These are phyloP conservation scores for Ophiostoma sp. DNA, from an alignment of 2,329 filamentous ascomycete species.

Conservation along the genomic window DNA sequence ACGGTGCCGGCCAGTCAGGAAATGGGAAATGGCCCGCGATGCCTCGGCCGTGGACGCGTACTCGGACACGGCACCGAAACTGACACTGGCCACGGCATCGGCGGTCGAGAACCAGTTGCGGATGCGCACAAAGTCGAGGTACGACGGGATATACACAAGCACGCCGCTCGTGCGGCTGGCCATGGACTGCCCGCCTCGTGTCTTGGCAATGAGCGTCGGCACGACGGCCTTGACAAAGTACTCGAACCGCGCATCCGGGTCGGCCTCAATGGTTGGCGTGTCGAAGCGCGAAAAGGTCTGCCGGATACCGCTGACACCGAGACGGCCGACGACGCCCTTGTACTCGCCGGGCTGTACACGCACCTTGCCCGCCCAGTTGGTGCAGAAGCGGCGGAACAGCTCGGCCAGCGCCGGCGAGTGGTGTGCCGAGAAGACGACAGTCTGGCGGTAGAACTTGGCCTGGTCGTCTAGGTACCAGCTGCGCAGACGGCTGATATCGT, in stretches of 20 bases:
- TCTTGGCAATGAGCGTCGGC: constrained; percentile 64
- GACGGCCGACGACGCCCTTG: constrained; percentile 65
- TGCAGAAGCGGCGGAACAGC: constrained; percentile 68
- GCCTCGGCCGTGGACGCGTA: constrained; percentile 76
- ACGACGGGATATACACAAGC: constrained; percentile 84
- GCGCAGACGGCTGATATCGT: constrained; percentile 86
- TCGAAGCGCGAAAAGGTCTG: constrained; percentile 91
- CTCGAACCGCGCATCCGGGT: constrained; percentile 84
- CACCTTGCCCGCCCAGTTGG: constrained; percentile 73
- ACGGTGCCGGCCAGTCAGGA: constrained; percentile 73
- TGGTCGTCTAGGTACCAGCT: constrained; percentile 90
- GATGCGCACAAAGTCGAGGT: constrained; percentile 90
- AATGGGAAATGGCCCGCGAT: constrained; percentile 79
- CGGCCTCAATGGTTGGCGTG: constrained; percentile 60
- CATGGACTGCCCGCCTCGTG: constrained; percentile 43
- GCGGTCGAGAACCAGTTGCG: constrained; percentile 86
- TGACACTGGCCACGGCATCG: constrained; percentile 46
- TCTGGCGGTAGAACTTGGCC: constrained; percentile 76
- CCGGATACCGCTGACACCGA: constrained; percentile 61
- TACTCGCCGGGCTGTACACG: constrained; percentile 64
- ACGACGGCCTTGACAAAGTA: constrained; percentile 82
- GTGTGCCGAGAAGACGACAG: constrained; percentile 73
- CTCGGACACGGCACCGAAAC: constrained; percentile 82
- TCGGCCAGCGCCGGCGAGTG: constrained; percentile 83
- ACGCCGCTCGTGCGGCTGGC: constrained; percentile 48